phyloP scores from a whole-genome alignment of 2,329 filamentous ascomycete genomes.

The Paramyrothecium sp. region DNA sequence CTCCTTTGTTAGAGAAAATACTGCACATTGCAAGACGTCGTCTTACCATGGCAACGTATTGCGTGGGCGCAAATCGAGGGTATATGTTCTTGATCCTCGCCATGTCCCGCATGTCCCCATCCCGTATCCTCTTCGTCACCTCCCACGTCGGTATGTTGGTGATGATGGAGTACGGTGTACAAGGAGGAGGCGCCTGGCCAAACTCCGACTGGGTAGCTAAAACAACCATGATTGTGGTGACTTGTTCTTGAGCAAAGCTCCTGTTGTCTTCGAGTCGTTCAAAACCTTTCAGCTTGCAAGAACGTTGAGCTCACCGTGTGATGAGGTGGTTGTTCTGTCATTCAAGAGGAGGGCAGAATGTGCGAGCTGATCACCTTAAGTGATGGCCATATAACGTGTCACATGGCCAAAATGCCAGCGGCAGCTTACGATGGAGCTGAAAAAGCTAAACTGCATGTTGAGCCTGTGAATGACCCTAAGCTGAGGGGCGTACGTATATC shows the following conservation, averaged over 20 bases:
- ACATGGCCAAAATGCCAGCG: too few relatives aligned
- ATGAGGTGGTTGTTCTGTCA: too few relatives aligned
- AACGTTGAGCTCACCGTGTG: too few relatives aligned
- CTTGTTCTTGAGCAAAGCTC: background rate
- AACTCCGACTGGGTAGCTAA: conserved; percentile 36
- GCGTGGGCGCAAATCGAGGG: conserved; percentile 44
- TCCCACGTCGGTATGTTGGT: conserved; percentile 44
- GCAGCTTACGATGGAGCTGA: too few relatives aligned
- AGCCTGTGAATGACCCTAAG: too few relatives aligned
- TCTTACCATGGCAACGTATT: conserved; percentile 28
- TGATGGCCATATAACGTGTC: too few relatives aligned
- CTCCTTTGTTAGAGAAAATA: background rate
- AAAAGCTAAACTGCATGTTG: too few relatives aligned
- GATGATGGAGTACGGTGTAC: conserved; percentile 45
- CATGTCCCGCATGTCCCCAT: conserved; percentile 37
- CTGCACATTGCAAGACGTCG: background rate
- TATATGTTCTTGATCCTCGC: conserved; percentile 39
- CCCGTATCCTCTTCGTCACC: conserved; percentile 32
- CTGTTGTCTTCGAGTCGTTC: background rate
- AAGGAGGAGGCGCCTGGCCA: conserved; percentile 45
- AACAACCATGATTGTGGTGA: conserved; percentile 27
- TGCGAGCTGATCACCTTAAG: too few relatives aligned
- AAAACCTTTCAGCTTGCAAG: background rate
- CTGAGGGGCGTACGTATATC: too few relatives aligned
- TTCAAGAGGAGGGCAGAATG: too few relatives aligned